Evolutionary conservation across 176 grass and related monocot genomes (phyloP), one percentile per base, ranked within the genome.

Genomic region (Hordeum marinum): DNA sequence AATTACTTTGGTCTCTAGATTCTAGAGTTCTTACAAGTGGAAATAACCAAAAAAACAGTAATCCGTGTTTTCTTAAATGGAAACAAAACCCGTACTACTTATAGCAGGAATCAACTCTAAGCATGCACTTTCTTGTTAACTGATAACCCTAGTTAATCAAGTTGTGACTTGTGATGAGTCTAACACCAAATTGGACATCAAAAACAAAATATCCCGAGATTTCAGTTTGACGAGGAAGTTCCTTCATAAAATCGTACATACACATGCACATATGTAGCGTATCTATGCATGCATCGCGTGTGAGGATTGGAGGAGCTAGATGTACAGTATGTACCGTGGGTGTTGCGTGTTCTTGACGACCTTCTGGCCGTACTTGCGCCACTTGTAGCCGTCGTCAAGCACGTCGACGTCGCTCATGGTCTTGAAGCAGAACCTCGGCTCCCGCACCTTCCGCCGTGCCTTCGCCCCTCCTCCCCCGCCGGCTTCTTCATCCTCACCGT

Each of bases 341-440:
- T 98, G 91, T 72, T 98, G 91, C 24, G 93, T 98, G 89, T 98
- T 95, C 93, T 98, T 98, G 90, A 98, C 96, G 68, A 98, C 91
- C 84, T 98, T 98, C 89, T 98, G 96, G 34, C 96, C 96, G 59
- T 98, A 98, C 84, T 98, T 98, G 80, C 96, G 93, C 96, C 96
- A 98, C 87, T 98, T 98, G 82, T 98, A 98, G 36, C 96, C 96
- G 83, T 98, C 96, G 74, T 98, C 96, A 48, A 98, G 85, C 78
- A 98, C 96, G 87, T 98, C 96, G 21, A 98, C 89, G 43, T 98
- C 96, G 85, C 96, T 98, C 89, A 95, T 89, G 27, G 96, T 98
- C 96, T 98, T 95, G 91, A 98, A 98, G 87, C 96, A 98, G 82
- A 98, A 98, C 68, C 96, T 91, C 40, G 96, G 96, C 78, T 98